phyloP scores from a whole-genome alignment of 176 grass and related monocot species.

The Oryza meyeriana region DNA sequence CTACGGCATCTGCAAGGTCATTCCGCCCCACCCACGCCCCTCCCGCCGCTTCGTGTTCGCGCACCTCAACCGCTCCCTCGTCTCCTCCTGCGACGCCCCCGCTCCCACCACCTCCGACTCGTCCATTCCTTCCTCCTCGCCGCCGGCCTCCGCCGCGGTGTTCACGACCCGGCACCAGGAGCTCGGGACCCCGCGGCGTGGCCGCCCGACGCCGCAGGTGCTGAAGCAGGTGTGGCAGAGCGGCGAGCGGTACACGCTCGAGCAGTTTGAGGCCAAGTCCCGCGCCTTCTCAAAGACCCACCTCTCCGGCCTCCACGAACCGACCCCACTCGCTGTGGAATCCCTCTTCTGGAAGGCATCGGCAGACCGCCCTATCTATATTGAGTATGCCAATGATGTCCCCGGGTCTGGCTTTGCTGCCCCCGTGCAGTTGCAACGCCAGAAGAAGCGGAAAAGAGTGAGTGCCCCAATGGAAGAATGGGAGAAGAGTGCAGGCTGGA shows the following conservation, averaged over 20 bases:
- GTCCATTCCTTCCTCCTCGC: background rate
- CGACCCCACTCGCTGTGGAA: slow-evolving; percentile 61
- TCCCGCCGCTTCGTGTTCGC: slow-evolving; percentile 77
- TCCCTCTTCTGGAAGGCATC: slow-evolving; percentile 87
- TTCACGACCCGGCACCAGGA: slow-evolving; percentile 79
- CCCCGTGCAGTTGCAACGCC: slow-evolving; percentile 1
- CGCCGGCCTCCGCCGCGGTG: slow-evolving; percentile 13
- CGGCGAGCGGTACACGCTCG: slow-evolving; percentile 78
- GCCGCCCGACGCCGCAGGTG: slow-evolving; percentile 41
- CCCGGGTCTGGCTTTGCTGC: slow-evolving; percentile 78
- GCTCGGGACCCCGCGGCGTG: slow-evolving; percentile 49
- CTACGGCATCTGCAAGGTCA: slow-evolving; percentile 99
- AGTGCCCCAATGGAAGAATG: slow-evolving; percentile 13
- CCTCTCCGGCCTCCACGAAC: slow-evolving; percentile 59
- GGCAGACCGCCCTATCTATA: slow-evolving; percentile 64
- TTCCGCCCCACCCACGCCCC: slow-evolving; percentile 71
- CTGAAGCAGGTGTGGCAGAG: slow-evolving; percentile 98
- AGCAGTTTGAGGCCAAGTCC: slow-evolving; percentile 89
- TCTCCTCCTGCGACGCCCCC: slow-evolving; percentile 3
- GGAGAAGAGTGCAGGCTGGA: slow-evolving; percentile 59
- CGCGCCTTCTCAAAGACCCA: slow-evolving; percentile 61
- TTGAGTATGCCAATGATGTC: slow-evolving; percentile 98
- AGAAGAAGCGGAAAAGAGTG: slow-evolving; percentile 42
- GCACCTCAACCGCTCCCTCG: slow-evolving; percentile 79
- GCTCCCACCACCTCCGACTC: background rate